Evolutionary conservation across 768 basidiomycete genomes (phyloP), one percentile per base, ranked within the genome.

Genomic region (Podaxis sp.): DNA sequence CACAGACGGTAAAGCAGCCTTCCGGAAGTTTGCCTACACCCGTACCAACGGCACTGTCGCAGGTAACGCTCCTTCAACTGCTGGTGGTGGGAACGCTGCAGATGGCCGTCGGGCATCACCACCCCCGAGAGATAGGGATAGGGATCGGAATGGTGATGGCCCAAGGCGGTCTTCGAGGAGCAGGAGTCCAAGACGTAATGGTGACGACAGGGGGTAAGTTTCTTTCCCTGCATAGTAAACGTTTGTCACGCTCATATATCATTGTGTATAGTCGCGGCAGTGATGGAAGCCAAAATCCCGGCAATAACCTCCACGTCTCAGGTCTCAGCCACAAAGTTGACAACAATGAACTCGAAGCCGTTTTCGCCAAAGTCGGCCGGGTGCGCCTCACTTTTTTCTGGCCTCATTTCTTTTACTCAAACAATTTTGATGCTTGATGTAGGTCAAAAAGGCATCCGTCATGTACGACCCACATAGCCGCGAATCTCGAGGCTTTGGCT

Each of bases 281-380:
- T 65, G 89, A 86, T 63, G 77, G 78, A 72, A 82, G 80, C 59
- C 81, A 87, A 38, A 87, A 88, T 69, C 87, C 86, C 6, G 87
- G 87, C 63, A 88, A 88, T 69, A 88, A 88, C 69, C 76, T 85
- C 15, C 83, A 85, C 64, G 81, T 88, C 65, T 87, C 87, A 24
- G 82, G 85, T 25, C 75, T 88, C 36, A 82, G 80, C 52, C 80
- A 80, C 66, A 79, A 76, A 68, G 76, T 84, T 61, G 94, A 94
- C 70, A 91, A 90, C 38, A 87, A 90, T 59, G 90, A 93, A 68
- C 89, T 99, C 59, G 94, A 97, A 75, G 85, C 87, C 13, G 85
- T 87, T 7, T 99, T 99, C 73, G 81, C 85, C 64, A 96, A 95
- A 76, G 85, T 89, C 75, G 97, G 97, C 57, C 69, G 72, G 55